Base-by-base conservation (phyloP, 1,284 basidiomycete species). In the Farysia itapuensis region DNA sequence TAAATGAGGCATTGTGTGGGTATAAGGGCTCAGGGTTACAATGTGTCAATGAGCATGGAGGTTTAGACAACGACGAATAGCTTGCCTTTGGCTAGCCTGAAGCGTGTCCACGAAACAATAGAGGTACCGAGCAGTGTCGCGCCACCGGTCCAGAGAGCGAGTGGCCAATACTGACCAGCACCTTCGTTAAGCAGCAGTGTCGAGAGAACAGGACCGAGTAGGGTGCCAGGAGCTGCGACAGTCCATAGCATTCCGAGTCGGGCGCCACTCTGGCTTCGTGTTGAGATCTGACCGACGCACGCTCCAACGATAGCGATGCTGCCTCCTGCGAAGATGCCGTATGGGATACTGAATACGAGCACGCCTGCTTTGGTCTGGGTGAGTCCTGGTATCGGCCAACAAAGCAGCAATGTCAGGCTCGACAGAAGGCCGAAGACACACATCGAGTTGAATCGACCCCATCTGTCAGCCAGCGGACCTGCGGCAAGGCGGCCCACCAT, bases 181-280 rank as follows among this genome's bases (percentile, higher is more conserved):
- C 51, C 50, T 25, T 31, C 43, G 36, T 33, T 41, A 18, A 57
- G 41, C 21, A 63, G 31, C 11, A 44, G 28, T 1, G 59, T 48
- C 8, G 48, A 42, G 13, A 63, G 47, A 16, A 63, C 59, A 4
- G 59, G 59, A 6, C 59, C 59, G 4, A 63, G 48, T 21, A 63
- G 26, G 1, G 44, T 35, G 13, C 59, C 59, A 3, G 59, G 59
- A 5, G 59, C 52, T 20, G 49, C 59, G 7, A 46, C n/a, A 2
- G 42, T 52, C 59, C 59, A 63, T 37, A 46, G 50, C 39, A 52
- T 33, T 1, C 59, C 59, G 6, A 63, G 16, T 15, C 34, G 39
- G 3, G 59, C 48, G 0, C 59, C 59, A 5, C 48, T 41, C 6
- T 56, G 36, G 16, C 35, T 39, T 0, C 22, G 29, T 33, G 9